Evolutionary conservation across 495 filamentous ascomycete genomes (phyloP), one percentile per base, ranked within the genome.

Genomic region (Articulospora tetracladia): DNA sequence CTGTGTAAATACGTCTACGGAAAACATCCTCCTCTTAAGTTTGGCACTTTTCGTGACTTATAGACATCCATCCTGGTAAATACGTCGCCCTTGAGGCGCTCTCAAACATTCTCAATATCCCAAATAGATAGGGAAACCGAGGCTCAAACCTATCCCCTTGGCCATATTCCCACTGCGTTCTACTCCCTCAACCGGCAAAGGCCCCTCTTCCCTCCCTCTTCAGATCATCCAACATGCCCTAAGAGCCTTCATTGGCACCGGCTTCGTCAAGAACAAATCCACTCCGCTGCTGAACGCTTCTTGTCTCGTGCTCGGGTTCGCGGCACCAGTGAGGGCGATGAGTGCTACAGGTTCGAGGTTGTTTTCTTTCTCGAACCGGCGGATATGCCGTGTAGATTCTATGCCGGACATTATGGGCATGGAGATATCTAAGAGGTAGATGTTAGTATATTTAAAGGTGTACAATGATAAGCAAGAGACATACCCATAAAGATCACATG

Each of bases 251-350:
- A 79, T 67, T 58, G 72, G 70, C 27, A 90, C 84, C 0, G 87
- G 88, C 60, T 92, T 92, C 3, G 86, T 89, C 57, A 91, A 66
- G 64, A 88, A 91, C 47, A 88, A 64, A 63, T 90, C 83, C 17
- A 88, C 77, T 2, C 88, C 88, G 22, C 79, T 82, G 11, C 77
- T 76, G 58, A 87, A 76, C 0, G 87, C 87, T 58, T 89, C 85
- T 10, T 80, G 78, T 61, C 85, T 79, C 57, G 85, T 84, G 7
- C 77, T 73, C 17, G 82, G 79, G 54, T 82, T 86, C 48, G 85
- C 86, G 11, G 90, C 72, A 0, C 88, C 88, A 0, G 88, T 90
- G 15, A 91, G 73, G 0, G 87, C 88, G 47, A 90, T 83, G 53
- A 92, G 84, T 39, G 79, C 79, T 20, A 80, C 77, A 0, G 78